Base-by-base conservation (phyloP, 495 filamentous ascomycete species). In the Geopyxis carbonaria region DNA sequence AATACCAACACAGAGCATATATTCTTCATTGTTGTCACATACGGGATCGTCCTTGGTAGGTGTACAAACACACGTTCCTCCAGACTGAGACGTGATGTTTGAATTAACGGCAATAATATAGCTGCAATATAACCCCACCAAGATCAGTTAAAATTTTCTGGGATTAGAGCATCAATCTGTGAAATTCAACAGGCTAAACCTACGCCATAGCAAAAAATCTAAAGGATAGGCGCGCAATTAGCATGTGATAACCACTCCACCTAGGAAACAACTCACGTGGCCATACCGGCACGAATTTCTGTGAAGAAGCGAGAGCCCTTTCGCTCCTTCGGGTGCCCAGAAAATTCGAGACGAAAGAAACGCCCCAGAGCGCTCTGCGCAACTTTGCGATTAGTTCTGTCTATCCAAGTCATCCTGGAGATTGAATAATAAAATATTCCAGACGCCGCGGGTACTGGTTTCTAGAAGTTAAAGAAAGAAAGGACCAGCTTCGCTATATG, bases 131-230 rank as follows among this genome's bases (percentile, higher is more conserved):
- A 15, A 42, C 34, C 25, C 20, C 18, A 24, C 27, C 6, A 13
- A 34, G 14, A n/a, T 21, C 20, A 25, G 18, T 8, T n/a, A n/a
- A n/a, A n/a, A n/a, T n/a, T n/a, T n/a, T n/a, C n/a, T n/a, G n/a
- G n/a, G n/a, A n/a, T n/a, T n/a, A n/a, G n/a, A n/a, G n/a, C n/a
- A n/a, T 7, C 11, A 23, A n/a, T 25, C n/a, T n/a, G n/a, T n/a
- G n/a, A n/a, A n/a, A n/a, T n/a, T n/a, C n/a, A n/a, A n/a, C n/a
- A n/a, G 38, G 75, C 70, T 52, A 80, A 43, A 80, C 78, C 57
- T 81, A 87, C 51, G 80, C 79, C 80, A 86, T 86, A 46, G 80
- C 79, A 60, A 85, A 84, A 64, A 86, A 84, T 28, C 53, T 40
- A 23, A 30, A 35, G 36, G 36, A 19, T 35, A 21, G 13, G 10